phyloP scores from a whole-genome alignment of 176 grass and related monocot genomes.

The Musa schizocarpa region DNA sequence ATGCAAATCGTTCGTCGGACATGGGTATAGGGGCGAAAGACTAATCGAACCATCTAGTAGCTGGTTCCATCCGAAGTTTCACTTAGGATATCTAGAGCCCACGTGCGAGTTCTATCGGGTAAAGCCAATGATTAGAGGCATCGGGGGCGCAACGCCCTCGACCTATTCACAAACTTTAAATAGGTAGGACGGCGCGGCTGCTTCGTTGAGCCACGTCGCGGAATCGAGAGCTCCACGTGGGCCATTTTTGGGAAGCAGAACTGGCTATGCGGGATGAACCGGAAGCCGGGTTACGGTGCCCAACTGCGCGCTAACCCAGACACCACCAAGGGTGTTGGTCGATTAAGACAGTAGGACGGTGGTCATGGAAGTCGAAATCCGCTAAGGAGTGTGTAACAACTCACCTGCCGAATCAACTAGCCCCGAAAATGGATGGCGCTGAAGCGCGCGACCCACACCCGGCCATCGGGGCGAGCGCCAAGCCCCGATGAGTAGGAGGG shows the following conservation, averaged over 20 bases:
- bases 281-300: constrained; percentile 36
- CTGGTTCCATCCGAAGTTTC: constrained; percentile 52
- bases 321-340: constrained; percentile 34
- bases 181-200: constrained; percentile 28
- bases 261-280: constrained; percentile 50
- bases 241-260: constrained; percentile 49
- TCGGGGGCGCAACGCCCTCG: constrained; percentile 46
- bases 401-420: constrained; percentile 81
- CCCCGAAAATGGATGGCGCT: constrained; percentile 57
- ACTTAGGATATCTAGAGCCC: constrained; percentile 25
- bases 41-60: constrained; percentile 71
- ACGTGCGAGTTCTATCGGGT: constrained; percentile 1
- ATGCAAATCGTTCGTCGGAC: constrained; percentile 39
- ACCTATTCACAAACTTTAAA: constrained; percentile 64
- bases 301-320: no score
- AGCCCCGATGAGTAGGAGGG: constrained; percentile 31
- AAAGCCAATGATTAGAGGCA: constrained; percentile 27
- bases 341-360: constrained; percentile 39
- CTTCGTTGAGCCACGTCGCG: neutral
- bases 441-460: constrained; percentile 56
- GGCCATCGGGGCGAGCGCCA: constrained; percentile 31
- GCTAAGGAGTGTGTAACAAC: constrained; percentile 75
- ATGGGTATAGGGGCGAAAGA: constrained; percentile 54
- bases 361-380: constrained; percentile 46
- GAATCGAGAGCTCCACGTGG: constrained; percentile 41